Evolutionary conservation across 116 monocot genomes (phyloP).

Genomic region (Thalassia testudinum): DNA sequence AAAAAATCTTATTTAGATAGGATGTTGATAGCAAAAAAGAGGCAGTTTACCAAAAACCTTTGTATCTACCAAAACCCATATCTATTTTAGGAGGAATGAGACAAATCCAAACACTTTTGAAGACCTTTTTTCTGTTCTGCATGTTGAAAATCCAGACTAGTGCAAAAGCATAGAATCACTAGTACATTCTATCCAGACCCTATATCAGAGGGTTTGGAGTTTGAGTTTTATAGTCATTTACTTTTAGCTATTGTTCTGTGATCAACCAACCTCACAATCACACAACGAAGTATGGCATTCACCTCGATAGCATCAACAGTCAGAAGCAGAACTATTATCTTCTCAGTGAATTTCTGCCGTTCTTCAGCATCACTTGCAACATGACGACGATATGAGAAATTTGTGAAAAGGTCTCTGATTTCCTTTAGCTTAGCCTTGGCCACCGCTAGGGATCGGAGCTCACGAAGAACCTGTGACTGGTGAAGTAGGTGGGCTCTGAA

Average conservation of each 20-base stretch:
- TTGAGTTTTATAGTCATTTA: background rate
- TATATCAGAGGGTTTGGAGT: background rate
- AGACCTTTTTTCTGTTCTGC: no score
- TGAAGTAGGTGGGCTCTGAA: constrained; percentile 62
- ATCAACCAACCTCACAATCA: background rate
- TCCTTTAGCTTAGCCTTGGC: constrained; percentile 90
- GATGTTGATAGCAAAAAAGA: no score
- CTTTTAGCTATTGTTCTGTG: background rate
- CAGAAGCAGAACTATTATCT: constrained; percentile 70
- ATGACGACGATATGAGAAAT: constrained; percentile 72
- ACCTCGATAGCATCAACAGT: constrained; percentile 95
- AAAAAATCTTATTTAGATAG: no score
- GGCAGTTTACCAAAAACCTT: no score
- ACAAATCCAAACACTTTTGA: no score
- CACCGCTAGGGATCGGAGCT: constrained; percentile 63
- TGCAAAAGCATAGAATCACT: no score
- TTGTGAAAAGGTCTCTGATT: constrained; percentile 60
- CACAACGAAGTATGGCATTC: background rate
- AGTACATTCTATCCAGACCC: background rate
- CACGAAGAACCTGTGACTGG: constrained; percentile 52
- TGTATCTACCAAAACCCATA: no score
- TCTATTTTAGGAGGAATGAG: no score
- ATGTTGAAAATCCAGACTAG: no score
- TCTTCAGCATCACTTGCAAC: constrained; percentile 55
- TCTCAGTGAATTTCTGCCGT: constrained; percentile 83